Percentiles rank a stretch among this genome's conserved stretches.
phyloP scores from a whole-genome alignment of 2,329 filamentous ascomycete species.

The Scortechinia acanthostroma region DNA sequence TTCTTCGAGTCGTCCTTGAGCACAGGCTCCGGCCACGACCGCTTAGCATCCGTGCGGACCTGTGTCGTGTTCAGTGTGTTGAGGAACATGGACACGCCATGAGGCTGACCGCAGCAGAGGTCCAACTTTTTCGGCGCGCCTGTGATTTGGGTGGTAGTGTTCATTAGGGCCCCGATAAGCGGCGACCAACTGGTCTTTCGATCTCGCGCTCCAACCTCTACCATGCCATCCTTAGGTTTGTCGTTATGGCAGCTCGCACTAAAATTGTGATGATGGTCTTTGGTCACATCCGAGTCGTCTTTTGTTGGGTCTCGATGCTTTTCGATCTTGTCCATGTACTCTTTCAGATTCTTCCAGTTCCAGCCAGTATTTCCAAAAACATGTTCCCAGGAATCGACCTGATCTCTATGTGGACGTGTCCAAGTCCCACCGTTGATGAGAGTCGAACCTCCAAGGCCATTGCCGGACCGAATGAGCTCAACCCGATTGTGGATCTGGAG shows the following conservation, averaged over 20 bases:
- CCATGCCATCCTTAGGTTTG: neutral
- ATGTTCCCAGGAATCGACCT: conserved; percentile 4
- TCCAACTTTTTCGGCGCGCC: conserved; percentile 8
- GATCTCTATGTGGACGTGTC: conserved; percentile 14
- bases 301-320: neutral
- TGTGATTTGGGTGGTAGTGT: neutral
- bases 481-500: conserved; percentile 11
- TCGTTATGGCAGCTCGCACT: conserved; percentile 6
- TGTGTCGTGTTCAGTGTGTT: conserved; percentile 10
- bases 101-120: conserved; percentile 12
- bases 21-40: conserved; percentile 14
- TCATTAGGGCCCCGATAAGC: conserved; percentile 15
- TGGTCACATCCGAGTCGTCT: conserved; percentile 9
- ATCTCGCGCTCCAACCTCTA: conserved; percentile 1
- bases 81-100: conserved; percentile 16
- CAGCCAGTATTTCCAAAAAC: conserved; percentile 2
- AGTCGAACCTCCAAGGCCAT: conserved; percentile 16
- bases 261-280: too few species aligned
- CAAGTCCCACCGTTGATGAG: conserved; percentile 16
- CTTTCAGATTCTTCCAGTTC: neutral
- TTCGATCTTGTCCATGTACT: conserved; percentile 6
- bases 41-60: conserved; percentile 13
- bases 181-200: conserved; percentile 32
- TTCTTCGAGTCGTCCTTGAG: conserved; percentile 12
- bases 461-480: conserved; percentile 10